phyloP scores from a whole-genome alignment of 768 basidiomycete species.

The Leccinum broughii region DNA sequence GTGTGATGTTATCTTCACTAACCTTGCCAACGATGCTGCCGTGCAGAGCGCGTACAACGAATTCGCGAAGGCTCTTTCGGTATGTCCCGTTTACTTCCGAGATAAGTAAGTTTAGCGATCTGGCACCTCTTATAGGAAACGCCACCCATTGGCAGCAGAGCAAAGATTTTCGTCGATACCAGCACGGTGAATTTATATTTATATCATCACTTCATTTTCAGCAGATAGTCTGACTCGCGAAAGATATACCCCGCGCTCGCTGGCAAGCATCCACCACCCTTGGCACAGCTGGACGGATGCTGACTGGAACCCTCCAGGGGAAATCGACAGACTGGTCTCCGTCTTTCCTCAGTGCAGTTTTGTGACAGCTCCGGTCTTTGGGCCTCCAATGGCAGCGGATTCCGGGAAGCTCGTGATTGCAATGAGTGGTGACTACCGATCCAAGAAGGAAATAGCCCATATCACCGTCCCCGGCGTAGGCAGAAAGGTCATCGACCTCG shows the following conservation, averaged over 20 bases:
- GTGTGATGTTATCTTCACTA: conserved; percentile 78
- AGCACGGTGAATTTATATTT: conserved; percentile 28
- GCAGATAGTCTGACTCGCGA: conserved; percentile 10
- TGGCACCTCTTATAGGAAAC: conserved; percentile 31
- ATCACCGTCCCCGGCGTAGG: conserved; percentile 80
- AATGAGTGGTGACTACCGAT: conserved; percentile 79
- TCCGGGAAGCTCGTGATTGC: conserved; percentile 66
- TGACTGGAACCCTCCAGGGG: conserved; percentile 39
- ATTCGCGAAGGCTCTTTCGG: conserved; percentile 60
- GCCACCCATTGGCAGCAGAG: conserved; percentile 39
- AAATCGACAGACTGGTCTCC: conserved; percentile 69
- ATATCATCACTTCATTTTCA: conserved; percentile 22
- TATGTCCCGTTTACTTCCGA: conserved; percentile 25
- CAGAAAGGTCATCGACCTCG: conserved; percentile 76
- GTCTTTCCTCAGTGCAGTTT: conserved; percentile 58
- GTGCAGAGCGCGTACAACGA: conserved; percentile 63
- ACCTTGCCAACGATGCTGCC: conserved; percentile 68
- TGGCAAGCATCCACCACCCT: conserved; percentile 31
- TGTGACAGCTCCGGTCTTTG: conserved; percentile 79
- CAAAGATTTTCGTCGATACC: conserved; percentile 84
- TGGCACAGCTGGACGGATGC: not conserved
- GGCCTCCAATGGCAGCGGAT: conserved; percentile 65
- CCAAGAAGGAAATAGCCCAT: conserved; percentile 78
- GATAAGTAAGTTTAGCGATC: conserved; percentile 1
- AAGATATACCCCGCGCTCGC: conserved; percentile 59